Evolutionary conservation across 2,329 filamentous ascomycete genomes (phyloP).

Genomic region (Sodiomyces alkalinus): DNA sequence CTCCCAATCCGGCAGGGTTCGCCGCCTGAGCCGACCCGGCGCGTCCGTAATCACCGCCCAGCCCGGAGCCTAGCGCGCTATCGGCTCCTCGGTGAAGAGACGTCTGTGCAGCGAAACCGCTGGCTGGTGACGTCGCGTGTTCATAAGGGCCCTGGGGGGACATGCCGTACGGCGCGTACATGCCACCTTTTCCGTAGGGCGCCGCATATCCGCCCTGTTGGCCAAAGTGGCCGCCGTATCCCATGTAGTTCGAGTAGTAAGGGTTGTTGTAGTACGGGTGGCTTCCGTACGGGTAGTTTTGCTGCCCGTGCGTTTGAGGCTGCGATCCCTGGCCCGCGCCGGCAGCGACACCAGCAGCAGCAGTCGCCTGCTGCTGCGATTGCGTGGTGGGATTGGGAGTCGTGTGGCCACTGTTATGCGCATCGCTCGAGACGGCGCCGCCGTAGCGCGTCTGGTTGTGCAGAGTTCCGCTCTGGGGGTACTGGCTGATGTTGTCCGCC

Average conservation of each 20-base stretch:
- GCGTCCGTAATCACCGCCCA: conserved; percentile 38
- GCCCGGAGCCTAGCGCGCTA: conserved; percentile 30
- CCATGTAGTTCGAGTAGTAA: conserved; percentile 46
- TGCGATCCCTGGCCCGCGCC: conserved; percentile 23
- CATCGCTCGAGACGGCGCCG: conserved; percentile 43
- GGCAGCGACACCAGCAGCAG: too few species aligned
- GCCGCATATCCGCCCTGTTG: conserved; percentile 34
- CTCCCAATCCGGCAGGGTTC: conserved; percentile 32
- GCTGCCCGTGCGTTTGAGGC: conserved; percentile 29
- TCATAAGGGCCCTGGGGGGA: conserved; percentile 42
- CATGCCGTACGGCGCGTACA: conserved; percentile 44
- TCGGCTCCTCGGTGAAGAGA: conserved; percentile 36
- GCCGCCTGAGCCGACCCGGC: conserved; percentile 32
- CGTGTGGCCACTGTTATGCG: conserved; percentile 75
- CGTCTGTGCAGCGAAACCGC: conserved; percentile 36
- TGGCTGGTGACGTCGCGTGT: conserved; percentile 36
- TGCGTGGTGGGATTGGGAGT: conserved; percentile 68
- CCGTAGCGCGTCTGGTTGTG: conserved; percentile 42
- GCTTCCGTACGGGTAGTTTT: conserved; percentile 33
- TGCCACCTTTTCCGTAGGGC: conserved; percentile 38
- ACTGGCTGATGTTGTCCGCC: conserved; percentile 50
- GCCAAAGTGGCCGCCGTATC: conserved; percentile 34
- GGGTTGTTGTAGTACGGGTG: conserved; percentile 48
- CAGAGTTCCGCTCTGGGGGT: conserved; percentile 57
- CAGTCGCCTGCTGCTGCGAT: conserved; percentile 28